Percentiles rank a stretch among this genome's conserved stretches.
These are phyloP conservation scores for Corylus americana DNA, from an alignment of 306 rosid genomes.

Conservation along the genomic window DNA sequence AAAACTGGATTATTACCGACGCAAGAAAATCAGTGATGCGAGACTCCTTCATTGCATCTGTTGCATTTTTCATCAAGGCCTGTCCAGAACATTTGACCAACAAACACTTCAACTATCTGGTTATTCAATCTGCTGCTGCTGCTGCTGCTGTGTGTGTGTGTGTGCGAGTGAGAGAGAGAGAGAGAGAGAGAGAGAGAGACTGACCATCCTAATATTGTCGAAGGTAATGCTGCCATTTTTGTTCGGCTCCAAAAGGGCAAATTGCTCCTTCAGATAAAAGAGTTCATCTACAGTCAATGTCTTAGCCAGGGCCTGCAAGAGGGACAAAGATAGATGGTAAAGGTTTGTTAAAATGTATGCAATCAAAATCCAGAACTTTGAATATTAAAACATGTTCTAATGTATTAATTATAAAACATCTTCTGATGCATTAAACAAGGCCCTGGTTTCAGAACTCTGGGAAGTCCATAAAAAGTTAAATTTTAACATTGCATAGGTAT, in stretches of 20 bases:
- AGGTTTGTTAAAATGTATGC: neutral
- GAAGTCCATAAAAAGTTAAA: slow-evolving; percentile 9
- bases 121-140: neutral
- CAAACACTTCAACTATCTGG: slow-evolving; percentile 18
- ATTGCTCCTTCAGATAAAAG: slow-evolving; percentile 85
- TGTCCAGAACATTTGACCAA: slow-evolving; percentile 38
- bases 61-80: slow-evolving; percentile 80
- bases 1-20: slow-evolving; percentile 50
- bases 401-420: neutral
- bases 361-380: neutral
- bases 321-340: slow-evolving; percentile 28
- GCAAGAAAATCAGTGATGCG: slow-evolving; percentile 75
- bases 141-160: neutral
- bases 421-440: neutral
- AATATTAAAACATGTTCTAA: slow-evolving; percentile 6
- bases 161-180: slow-evolving; percentile 9
- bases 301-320: slow-evolving; percentile 85
- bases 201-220: slow-evolving; percentile 72
- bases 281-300: slow-evolving; percentile 91
- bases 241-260: slow-evolving; percentile 73
- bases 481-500: too few species aligned
- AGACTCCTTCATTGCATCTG: slow-evolving; percentile 96
- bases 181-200: slow-evolving; percentile 19
- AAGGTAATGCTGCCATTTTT: slow-evolving; percentile 79
- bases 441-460: slow-evolving; percentile 15